phyloP scores from a whole-genome alignment of 1,284 basidiomycete genomes.

The Cryptococcus sp. region DNA sequence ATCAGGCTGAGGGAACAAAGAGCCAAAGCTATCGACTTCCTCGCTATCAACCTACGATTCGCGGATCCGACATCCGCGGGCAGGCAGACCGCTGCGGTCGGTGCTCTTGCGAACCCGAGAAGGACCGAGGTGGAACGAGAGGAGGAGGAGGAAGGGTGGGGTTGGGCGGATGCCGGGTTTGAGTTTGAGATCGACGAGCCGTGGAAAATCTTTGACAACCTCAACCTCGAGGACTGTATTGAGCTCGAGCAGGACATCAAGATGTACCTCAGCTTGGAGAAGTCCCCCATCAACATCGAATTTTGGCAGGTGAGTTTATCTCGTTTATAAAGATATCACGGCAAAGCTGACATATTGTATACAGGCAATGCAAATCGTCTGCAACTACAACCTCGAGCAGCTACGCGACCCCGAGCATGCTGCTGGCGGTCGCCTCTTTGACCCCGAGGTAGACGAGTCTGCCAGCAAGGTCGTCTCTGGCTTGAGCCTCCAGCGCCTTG shows the following conservation, averaged over 20 bases:
- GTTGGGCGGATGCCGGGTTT: slow-evolving; percentile 73
- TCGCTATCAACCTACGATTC: slow-evolving; percentile 88
- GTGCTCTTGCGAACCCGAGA: slow-evolving; percentile 29
- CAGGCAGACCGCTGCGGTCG: slow-evolving; percentile 40
- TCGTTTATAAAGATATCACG: neutral
- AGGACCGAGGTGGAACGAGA: slow-evolving; percentile 46
- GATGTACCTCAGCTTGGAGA: slow-evolving; percentile 83
- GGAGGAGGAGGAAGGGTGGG: slow-evolving; percentile 65
- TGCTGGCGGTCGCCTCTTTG: slow-evolving; percentile 41
- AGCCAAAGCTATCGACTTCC: slow-evolving; percentile 91
- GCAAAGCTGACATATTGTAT: neutral
- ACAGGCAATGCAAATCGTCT: slow-evolving; percentile 94
- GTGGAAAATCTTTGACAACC: slow-evolving; percentile 90
- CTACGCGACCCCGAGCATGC: slow-evolving; percentile 56
- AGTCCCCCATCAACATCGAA: slow-evolving; percentile 78
- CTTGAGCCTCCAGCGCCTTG: slow-evolving; percentile 71
- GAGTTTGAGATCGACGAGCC: slow-evolving; percentile 99
- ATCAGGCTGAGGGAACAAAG: slow-evolving; percentile 94
- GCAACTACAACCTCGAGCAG: slow-evolving; percentile 83
- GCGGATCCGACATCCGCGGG: slow-evolving; percentile 57
- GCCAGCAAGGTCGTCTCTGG: slow-evolving; percentile 42
- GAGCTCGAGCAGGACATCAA: slow-evolving; percentile 94
- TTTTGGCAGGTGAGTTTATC: slow-evolving; percentile 82
- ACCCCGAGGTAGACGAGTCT: slow-evolving; percentile 36
- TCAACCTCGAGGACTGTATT: slow-evolving; percentile 80